Conservation (phyloP, 108 stramenopile genomes). For the Skeletonema costatum region DNA sequence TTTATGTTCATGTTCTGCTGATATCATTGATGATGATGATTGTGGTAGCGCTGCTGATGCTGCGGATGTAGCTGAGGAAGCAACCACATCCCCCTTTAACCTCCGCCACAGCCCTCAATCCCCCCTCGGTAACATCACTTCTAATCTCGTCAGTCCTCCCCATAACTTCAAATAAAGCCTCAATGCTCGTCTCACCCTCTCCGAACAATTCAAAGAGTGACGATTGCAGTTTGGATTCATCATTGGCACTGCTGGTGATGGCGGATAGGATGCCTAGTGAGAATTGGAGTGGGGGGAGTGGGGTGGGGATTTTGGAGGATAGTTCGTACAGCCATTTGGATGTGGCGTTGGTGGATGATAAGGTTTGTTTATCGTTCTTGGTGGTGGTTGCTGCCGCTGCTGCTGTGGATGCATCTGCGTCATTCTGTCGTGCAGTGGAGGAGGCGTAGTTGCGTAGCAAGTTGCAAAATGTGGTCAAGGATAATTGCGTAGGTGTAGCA, state of each 20-base stretch:
- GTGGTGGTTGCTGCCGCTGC: neutral
- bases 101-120: neutral
- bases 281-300: conserved; percentile 23
- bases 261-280: conserved; percentile 18
- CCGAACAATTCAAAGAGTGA: conserved; percentile 38
- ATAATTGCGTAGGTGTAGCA: neutral
- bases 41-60: neutral
- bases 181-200: conserved; percentile 16
- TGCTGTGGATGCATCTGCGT: neutral
- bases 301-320: conserved; percentile 23
- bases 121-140: neutral
- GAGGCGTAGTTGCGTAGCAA: neutral
- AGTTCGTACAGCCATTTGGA: conserved; percentile 20
- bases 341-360: neutral
- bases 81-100: neutral
- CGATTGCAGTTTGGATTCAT: conserved; percentile 21
- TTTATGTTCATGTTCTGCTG: conserved; percentile 22
- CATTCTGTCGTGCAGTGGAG: neutral
- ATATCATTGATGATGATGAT: conserved; percentile 27
- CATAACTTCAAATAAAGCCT: conserved; percentile 29
- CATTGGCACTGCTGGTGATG: neutral
- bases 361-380: neutral
- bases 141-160: neutral
- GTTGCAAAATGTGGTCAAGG: neutral
- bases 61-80: neutral